Percentiles rank a stretch among this genome's conserved stretches.
phyloP scores from a whole-genome alignment of 768 basidiomycete genomes.

The Ephemerocybe angulata region DNA sequence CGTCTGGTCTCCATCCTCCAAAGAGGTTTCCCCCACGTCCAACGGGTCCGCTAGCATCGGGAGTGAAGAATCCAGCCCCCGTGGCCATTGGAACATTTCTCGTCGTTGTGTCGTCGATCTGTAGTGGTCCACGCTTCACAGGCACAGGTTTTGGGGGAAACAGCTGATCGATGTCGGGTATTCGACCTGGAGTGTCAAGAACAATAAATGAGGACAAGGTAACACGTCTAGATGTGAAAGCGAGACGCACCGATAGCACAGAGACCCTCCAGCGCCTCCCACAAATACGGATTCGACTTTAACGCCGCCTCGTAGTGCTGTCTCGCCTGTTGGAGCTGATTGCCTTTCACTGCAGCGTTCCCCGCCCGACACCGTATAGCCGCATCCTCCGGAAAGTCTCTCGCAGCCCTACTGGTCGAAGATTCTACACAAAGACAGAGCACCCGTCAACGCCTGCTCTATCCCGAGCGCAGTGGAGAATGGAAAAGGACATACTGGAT shows the following conservation, averaged over 20 bases:
- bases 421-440: conserved; percentile 41
- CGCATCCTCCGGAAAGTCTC: conserved; percentile 67
- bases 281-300: conserved; percentile 70
- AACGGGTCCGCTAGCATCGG: conserved; percentile 38
- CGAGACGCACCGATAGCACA: conserved; percentile 64
- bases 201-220: conserved; percentile 13
- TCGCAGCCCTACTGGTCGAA: conserved; percentile 48
- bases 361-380: conserved; percentile 76
- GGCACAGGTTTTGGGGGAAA: conserved; percentile 64
- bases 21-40: conserved; percentile 54
- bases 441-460: not conserved
- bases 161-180: conserved; percentile 68
- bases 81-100: conserved; percentile 53
- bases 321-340: conserved; percentile 70
- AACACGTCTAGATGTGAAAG: not conserved
- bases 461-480: not conserved
- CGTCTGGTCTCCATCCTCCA: conserved; percentile 53
- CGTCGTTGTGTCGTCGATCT: conserved; percentile 48
- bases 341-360: conserved; percentile 71
- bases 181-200: conserved; percentile 45
- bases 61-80: conserved; percentile 74
- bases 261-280: conserved; percentile 91
- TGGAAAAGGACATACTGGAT: conserved; percentile 44
- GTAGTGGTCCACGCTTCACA: conserved; percentile 39
- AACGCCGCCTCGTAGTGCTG: conserved; percentile 70